Evolutionary conservation across 179 eudicot species (phyloP).

Genomic region (Spergularia azorica): DNA sequence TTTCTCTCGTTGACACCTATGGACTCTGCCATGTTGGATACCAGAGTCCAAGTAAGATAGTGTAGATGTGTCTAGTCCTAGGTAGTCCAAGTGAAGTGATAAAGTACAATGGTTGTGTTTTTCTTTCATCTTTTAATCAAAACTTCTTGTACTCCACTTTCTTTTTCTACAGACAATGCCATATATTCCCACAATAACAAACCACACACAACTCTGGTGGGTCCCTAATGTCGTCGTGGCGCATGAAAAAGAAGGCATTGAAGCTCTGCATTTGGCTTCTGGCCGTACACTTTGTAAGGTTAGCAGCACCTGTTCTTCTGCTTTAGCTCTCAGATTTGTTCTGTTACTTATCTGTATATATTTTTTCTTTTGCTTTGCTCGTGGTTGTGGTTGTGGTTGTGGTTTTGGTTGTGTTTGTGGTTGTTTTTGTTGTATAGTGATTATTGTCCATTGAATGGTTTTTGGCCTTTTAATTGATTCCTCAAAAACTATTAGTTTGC

Average conservation of each 20-base stretch:
- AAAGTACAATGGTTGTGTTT: not conserved
- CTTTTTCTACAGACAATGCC: slow-evolving; percentile 47
- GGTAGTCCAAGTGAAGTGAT: not conserved
- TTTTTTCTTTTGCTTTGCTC: not conserved
- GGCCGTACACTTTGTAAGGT: slow-evolving; percentile 99
- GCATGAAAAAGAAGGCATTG: slow-evolving; percentile 98
- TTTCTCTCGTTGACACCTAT: not conserved
- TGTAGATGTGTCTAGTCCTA: not conserved
- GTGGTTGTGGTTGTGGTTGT: too few relatives aligned
- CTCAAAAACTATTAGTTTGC: too few relatives aligned
- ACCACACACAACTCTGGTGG: slow-evolving; percentile 97
- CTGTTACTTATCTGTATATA: not conserved
- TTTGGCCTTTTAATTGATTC: too few relatives aligned
- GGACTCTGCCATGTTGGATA: not conserved
- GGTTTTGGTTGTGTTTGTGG: too few relatives aligned
- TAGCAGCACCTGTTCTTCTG: slow-evolving; percentile 9
- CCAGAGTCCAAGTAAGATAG: slow-evolving; percentile 1
- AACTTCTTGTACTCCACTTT: too few relatives aligned
- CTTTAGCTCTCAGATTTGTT: not conserved
- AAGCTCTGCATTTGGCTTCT: slow-evolving; percentile 94
- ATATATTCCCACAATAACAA: slow-evolving; percentile 94
- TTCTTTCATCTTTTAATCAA: too few relatives aligned
- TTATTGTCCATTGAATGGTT: too few relatives aligned
- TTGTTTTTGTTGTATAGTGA: not conserved
- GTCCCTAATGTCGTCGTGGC: slow-evolving; percentile 97